Conservation (phyloP, 805 yeast species). For the Wickerhamomyces queroliae region DNA sequence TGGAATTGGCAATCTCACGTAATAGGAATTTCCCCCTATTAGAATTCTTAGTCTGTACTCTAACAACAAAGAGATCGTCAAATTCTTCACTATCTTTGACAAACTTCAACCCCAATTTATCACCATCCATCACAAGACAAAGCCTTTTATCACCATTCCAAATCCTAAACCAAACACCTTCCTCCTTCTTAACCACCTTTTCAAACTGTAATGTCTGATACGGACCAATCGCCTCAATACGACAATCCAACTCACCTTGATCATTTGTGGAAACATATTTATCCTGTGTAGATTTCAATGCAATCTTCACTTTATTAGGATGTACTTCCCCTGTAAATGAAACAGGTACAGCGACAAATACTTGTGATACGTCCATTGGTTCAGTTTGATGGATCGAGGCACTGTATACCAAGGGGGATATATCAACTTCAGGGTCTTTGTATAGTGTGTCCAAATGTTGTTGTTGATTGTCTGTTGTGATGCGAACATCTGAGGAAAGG, state of each 20-base stretch:
- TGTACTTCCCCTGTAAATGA: slow-evolving; percentile 1
- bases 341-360: slow-evolving; percentile 21
- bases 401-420: slow-evolving; percentile 1
- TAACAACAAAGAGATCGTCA: slow-evolving; percentile 7
- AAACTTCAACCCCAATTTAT: background rate
- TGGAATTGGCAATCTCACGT: slow-evolving; percentile 7
- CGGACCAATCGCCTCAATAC: slow-evolving; percentile 27
- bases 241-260: slow-evolving; percentile 18
- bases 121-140: background rate
- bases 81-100: slow-evolving; percentile 6
- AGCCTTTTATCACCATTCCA: slow-evolving; percentile 11
- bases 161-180: slow-evolving; percentile 19
- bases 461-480: background rate
- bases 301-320: slow-evolving; percentile 11
- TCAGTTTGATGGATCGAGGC: slow-evolving; percentile 16
- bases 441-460: too few relatives aligned
- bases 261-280: slow-evolving; percentile 18
- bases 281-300: slow-evolving; percentile 24
- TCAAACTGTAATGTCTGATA: slow-evolving; percentile 21
- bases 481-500: background rate
- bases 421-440: slow-evolving; percentile 6
- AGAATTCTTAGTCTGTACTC: slow-evolving; percentile 15
- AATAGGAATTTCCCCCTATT: slow-evolving; percentile 9
- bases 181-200: slow-evolving; percentile 5
- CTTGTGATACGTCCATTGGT: slow-evolving; percentile 27